Evolutionary conservation across 2,329 filamentous ascomycete genomes (phyloP), one percentile per base, ranked within the genome.

Genomic region (Cladosporium sp.): DNA sequence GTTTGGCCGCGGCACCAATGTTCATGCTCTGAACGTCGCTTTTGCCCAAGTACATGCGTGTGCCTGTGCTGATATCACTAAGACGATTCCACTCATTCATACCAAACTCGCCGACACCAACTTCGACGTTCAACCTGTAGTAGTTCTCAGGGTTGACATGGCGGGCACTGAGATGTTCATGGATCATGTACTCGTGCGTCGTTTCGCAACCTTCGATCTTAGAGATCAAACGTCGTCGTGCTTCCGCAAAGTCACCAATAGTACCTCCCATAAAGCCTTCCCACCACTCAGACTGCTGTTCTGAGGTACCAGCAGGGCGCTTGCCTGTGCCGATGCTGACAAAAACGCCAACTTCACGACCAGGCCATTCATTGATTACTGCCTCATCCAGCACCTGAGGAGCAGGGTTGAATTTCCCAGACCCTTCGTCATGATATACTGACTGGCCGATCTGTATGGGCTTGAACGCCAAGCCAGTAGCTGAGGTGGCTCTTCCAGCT

Each of bases 21-120:
- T 92, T 91, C 85, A 92, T 91, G 71, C 81, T 85, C 76, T 96
- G 91, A 66, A 96, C 89, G 0, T 88, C 88, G 12, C 85, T 83
- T 67, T 89, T 89, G 8, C 84, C 82, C 62, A 99, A 85, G 75
- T 98, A 99, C 69, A 90, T 87, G 70, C 91, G 86, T 0, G 95
- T 99, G 75, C 90, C 90, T 16, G 92, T 97, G 80, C 92, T 97
- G 79, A 99, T 98, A 62, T 97, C 94, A 29, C 91, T 90, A n/a
- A 98, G 81, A 3, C 93, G 88, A 72, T 92, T 87, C 95, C 95
- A 99, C 77, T 98, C 95, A 31, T 98, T 99, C 93, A 99, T 98
- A 61, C 91, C 94, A 76, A 97, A 98, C 75, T 98, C 95, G 62
- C 94, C 93, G 3, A 98, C 93, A 1, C 94, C 95, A 18, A 97